A percentile compares a stretch with the other conserved stretches of the same genome.
These are phyloP conservation scores for Vitis vinifera DNA, from an alignment of 164 flowering plant genomes.

Conservation along the genomic window DNA sequence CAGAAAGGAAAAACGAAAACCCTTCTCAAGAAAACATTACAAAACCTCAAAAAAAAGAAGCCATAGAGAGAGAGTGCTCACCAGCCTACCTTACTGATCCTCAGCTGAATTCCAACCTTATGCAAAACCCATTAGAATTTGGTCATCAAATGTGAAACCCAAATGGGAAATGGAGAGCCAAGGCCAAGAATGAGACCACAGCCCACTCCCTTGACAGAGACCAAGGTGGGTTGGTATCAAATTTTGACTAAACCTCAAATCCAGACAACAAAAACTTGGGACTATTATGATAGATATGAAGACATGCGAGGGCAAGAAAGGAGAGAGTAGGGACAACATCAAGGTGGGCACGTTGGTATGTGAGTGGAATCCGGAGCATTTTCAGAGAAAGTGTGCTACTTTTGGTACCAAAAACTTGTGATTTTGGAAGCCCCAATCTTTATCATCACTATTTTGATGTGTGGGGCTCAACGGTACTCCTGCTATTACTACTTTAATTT, in stretches of 20 bases:
- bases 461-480: too few relatives aligned
- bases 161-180: constrained; percentile 3
- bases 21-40: background rate
- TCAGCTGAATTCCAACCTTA: background rate
- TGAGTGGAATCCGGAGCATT: constrained; percentile 16
- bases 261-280: constrained; percentile 15
- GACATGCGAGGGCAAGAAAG: background rate
- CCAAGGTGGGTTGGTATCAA: constrained; percentile 10
- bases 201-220: constrained; percentile 5
- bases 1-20: background rate
- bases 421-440: background rate
- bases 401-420: constrained; percentile 8
- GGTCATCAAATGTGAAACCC: constrained; percentile 1
- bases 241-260: constrained; percentile 21
- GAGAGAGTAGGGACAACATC: constrained; percentile 12
- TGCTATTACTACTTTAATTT: too few relatives aligned
- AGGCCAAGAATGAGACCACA: background rate
- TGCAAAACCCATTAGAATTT: background rate
- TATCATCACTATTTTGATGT: constrained; percentile 2
- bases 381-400: constrained; percentile 12
- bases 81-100: too few relatives aligned
- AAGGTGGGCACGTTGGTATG: constrained; percentile 18
- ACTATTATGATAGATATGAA: background rate
- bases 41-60: too few relatives aligned
- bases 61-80: too few relatives aligned